Evolutionary conservation across 768 basidiomycete species (phyloP), one percentile per base, ranked within the genome.

Genomic region (Leucocoprinus sp.): DNA sequence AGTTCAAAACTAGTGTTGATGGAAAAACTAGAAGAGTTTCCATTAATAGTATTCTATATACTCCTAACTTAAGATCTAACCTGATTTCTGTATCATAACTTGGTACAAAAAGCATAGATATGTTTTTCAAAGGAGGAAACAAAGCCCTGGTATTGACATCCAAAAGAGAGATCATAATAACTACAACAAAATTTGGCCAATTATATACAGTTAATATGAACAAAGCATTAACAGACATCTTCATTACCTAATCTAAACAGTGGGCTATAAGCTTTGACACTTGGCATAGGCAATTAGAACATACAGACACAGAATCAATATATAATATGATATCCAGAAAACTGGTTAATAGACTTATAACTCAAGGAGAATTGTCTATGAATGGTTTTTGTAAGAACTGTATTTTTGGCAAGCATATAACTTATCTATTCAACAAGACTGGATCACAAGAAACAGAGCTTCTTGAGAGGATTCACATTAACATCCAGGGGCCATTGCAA

Each of bases 251-350:
- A 5, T 59, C 57, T 5, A 52, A 54, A 12, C 44, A 50, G 4
- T 43, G 53, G 21, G 56, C 57, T 0, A 50, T 43, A 0, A 51
- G 55, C 19, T 21, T 63, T 11, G 55, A 52, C 2, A 48, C 43
- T 0, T 63, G 62, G 60, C 64, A 67, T 45, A 45, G 52, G 3
- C 38, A 56, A 1, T 47, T 67, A 34, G 56, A 53, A 0, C 62
- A 65, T 37, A 46, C 50, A 0, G 45, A 48, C 0, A 43, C 52
- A 0, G 31, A 41, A 2, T 19, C 29, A 0, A 50, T 65, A 2
- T 8, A 35, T 2, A 28, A 43, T 1, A 47, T 59, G 50, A 23
- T 42, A 4, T 39, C 11, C n/a, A 51, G 45, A 40, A 31, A 41
- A 0, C 29, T 60, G 0, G 58, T 62, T 2, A 44, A 52, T 8